Conservation (phyloP, 805 yeast genomes). For the Tetrapisispora pingtungensis region DNA sequence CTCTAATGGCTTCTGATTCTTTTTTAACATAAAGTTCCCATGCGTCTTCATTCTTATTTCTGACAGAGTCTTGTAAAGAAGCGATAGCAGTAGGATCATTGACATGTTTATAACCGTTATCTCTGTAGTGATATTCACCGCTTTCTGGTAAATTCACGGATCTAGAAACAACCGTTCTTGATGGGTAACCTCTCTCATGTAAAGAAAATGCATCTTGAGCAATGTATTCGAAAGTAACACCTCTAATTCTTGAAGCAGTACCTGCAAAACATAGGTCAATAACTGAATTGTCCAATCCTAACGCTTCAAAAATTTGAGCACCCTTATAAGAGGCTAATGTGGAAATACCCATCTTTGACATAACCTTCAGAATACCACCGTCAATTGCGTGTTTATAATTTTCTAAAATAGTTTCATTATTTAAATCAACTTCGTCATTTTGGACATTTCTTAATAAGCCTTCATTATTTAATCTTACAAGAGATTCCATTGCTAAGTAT, state of each 20-base stretch:
- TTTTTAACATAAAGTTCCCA: constrained; percentile 82
- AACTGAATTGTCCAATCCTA: constrained; percentile 91
- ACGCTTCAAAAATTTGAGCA: constrained; percentile 95
- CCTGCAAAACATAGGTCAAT: constrained; percentile 94
- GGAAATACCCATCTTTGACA: constrained; percentile 99
- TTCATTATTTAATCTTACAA: constrained; percentile 75
- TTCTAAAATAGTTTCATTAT: constrained; percentile 50
- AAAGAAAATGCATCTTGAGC: constrained; percentile 94
- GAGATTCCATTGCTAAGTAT: constrained; percentile 82
- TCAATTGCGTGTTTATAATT: constrained; percentile 82
- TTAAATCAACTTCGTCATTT: constrained; percentile 29
- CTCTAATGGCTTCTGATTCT: constrained; percentile 83
- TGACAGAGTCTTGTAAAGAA: constrained; percentile 93
- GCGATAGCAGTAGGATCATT: constrained; percentile 95
- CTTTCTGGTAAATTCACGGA: constrained; percentile 71
- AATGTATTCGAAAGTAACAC: constrained; percentile 88
- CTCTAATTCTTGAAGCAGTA: constrained; percentile 93
- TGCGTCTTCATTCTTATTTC: constrained; percentile 89
- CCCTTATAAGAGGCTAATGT: constrained; percentile 98
- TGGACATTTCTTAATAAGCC: constrained; percentile 49
- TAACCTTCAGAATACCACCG: constrained; percentile 88
- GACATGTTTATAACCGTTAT: constrained; percentile 93
- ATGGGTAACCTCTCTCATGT: constrained; percentile 88
- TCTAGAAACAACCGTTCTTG: constrained; percentile 59
- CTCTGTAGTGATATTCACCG: constrained; percentile 98